Evolutionary conservation across 2,329 filamentous ascomycete species (phyloP).

Genomic region (Didymella segeticola): DNA sequence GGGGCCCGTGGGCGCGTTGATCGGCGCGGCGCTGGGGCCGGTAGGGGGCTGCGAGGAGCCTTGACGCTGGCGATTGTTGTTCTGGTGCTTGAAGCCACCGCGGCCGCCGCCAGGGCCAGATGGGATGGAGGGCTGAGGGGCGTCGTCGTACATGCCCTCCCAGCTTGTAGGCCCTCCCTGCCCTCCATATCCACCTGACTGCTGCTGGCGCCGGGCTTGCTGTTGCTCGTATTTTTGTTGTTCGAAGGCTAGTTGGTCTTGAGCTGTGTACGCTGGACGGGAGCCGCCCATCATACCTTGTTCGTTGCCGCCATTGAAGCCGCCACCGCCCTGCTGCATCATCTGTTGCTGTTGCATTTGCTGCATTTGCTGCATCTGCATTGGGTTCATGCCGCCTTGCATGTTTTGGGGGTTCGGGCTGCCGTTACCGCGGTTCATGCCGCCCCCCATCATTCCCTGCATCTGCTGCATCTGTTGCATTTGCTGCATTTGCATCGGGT

Average conservation of each 20-base stretch:
- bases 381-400: conserved; percentile 68
- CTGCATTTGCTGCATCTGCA: conserved; percentile 72
- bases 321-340: conserved; percentile 56
- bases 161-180: conserved; percentile 79
- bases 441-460: conserved; percentile 46
- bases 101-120: conserved; percentile 55
- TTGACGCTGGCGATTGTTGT: conserved; percentile 47
- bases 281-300: conserved; percentile 57
- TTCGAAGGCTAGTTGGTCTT: conserved; percentile 77
- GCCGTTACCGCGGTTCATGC: conserved; percentile 41
- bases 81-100: conserved; percentile 46
- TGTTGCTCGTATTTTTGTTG: conserved; percentile 81
- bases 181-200: conserved; percentile 54
- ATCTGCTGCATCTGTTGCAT: conserved; percentile 39
- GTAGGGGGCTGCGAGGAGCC: conserved; percentile 50
- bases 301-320: conserved; percentile 45
- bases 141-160: conserved; percentile 99
- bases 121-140: conserved; percentile 77
- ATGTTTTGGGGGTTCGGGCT: conserved; percentile 42
- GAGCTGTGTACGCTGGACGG: conserved; percentile 67
- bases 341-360: conserved; percentile 64
- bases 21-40: conserved; percentile 60
- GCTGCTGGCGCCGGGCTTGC: conserved; percentile 62
- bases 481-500: conserved; percentile 59
- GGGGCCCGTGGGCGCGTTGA: conserved; percentile 89